These are phyloP conservation scores for Sisymbrium irio DNA, from an alignment of 345 rosid species.

Conservation along the genomic window DNA sequence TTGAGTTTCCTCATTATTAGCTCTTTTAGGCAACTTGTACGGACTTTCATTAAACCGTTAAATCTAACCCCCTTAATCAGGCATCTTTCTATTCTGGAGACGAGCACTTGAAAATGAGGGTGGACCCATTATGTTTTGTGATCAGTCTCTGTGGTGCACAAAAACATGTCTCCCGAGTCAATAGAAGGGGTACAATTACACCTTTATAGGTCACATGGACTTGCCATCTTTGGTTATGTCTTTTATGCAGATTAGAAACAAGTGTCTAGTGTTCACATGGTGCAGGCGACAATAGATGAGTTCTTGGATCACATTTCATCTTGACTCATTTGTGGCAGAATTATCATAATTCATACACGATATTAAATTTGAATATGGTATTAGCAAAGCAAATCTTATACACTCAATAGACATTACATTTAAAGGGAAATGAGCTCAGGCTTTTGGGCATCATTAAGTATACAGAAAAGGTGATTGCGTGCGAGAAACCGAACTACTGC, in stretches of 20 bases:
- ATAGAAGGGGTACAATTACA: conserved; percentile 13
- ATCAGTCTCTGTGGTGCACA: conserved; percentile 17
- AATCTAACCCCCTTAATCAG: conserved; percentile 17
- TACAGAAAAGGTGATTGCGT: conserved; percentile 43
- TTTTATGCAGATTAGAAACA: conserved; percentile 12
- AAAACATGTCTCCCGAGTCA: conserved; percentile 24
- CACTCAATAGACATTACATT: conserved; percentile 25
- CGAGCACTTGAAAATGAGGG: conserved; percentile 4
- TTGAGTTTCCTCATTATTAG: conserved; percentile 27
- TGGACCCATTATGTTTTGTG: conserved; percentile 15
- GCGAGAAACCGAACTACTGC: conserved; percentile 37
- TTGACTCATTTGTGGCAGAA: neutral
- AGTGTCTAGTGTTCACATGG: conserved; percentile 28
- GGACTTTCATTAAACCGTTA: conserved; percentile 24
- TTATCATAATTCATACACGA: neutral
- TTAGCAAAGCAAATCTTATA: neutral
- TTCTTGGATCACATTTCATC: conserved; percentile 25
- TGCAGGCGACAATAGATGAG: neutral
- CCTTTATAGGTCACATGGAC: conserved; percentile 22
- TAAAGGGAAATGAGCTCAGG: neutral
- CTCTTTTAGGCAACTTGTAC: conserved; percentile 32
- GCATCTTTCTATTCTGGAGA: conserved; percentile 24
- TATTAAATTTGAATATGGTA: neutral
- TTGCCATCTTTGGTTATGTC: conserved; percentile 21
- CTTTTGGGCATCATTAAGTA: conserved; percentile 32